Base-by-base conservation (phyloP, 2,329 filamentous ascomycete genomes). In the Botrytis deweyae region DNA sequence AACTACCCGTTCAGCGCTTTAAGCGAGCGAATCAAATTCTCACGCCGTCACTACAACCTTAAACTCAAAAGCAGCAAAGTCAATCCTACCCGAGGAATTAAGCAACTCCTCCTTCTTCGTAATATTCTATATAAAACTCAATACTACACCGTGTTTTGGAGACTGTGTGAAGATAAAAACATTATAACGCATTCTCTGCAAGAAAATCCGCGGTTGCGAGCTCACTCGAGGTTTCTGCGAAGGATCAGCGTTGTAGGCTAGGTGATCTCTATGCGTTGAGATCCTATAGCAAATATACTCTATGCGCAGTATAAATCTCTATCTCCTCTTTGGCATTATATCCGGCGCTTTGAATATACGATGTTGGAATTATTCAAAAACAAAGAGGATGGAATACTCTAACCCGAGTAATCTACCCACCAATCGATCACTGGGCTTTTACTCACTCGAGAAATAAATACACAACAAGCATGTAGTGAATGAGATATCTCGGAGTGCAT, bases 91-190 rank as follows among this genome's bases (percentile, higher is more conserved):
- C 7, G n/a, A 29, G n/a, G 1, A 9, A 18, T 0, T 3, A 18
- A 9, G 6, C 0, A 16, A 4, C n/a, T 29, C 52, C 14, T 29
- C n/a, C n/a, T 29, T 3, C 14, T 58, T 9, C 0, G 1, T 29
- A 3, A 4, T 1, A 33, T 18, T 18, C 3, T 9, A 3, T 8
- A 33, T 4, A 1, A 6, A 1, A 0, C 1, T 33, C 3, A 1
- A 29, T 33, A 3, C 6, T 58, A 2, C 14, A 18, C 7, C 25
- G 2, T 14, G 0, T 33, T 18, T 16, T 7, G 14, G 3, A 8
- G 3, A 9, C 9, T 33, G 14, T 6, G 14, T 29, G 14, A 18
- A 55, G n/a, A 29, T 3, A 29, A 29, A 9, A 16, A 1, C 25
- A 52, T n/a, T n/a, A 14, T n/a, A n/a, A 52, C 6, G 14, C 4